Percentiles rank a stretch among this genome's conserved stretches.
Conservation (phyloP, 2,329 filamentous ascomycete genomes). For the Clonostachys solani region DNA sequence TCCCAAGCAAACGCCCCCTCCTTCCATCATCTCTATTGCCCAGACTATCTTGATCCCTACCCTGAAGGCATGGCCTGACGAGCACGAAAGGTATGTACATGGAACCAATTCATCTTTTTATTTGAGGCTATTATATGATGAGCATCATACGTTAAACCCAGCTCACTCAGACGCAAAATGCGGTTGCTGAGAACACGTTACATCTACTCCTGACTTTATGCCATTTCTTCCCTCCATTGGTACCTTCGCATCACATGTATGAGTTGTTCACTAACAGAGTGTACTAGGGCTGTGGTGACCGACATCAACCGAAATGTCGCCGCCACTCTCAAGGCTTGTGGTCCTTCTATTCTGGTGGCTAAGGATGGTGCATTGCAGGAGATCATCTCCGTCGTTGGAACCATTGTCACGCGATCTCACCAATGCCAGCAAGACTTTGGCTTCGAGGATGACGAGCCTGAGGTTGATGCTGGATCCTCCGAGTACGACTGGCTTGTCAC, state of each 20-base stretch:
- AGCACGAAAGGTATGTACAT: slow-evolving; percentile 82
- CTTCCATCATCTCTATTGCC: slow-evolving; percentile 79
- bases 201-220: slow-evolving; percentile 30
- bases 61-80: slow-evolving; percentile 80
- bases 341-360: slow-evolving; percentile 76
- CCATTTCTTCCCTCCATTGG: neutral
- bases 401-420: slow-evolving; percentile 86
- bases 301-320: slow-evolving; percentile 94
- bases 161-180: slow-evolving; percentile 96
- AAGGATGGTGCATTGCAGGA: slow-evolving; percentile 66
- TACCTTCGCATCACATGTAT: neutral
- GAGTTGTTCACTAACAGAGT: slow-evolving; percentile 32
- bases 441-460: slow-evolving; percentile 71
- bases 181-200: slow-evolving; percentile 82
- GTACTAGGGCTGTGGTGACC: slow-evolving; percentile 74
- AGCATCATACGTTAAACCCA: slow-evolving; percentile 92
- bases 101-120: slow-evolving; percentile 10
- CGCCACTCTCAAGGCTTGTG: slow-evolving; percentile 85
- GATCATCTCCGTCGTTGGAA: slow-evolving; percentile 68
- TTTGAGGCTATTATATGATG: slow-evolving; percentile 63
- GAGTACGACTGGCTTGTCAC: slow-evolving; percentile 98
- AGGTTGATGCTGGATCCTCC: slow-evolving; percentile 72
- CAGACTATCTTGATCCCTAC: slow-evolving; percentile 83
- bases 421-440: slow-evolving; percentile 89
- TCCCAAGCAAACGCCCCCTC: slow-evolving; percentile 71